Evolutionary conservation across 768 basidiomycete species (phyloP).

Genomic region (Kwoniella sp.): DNA sequence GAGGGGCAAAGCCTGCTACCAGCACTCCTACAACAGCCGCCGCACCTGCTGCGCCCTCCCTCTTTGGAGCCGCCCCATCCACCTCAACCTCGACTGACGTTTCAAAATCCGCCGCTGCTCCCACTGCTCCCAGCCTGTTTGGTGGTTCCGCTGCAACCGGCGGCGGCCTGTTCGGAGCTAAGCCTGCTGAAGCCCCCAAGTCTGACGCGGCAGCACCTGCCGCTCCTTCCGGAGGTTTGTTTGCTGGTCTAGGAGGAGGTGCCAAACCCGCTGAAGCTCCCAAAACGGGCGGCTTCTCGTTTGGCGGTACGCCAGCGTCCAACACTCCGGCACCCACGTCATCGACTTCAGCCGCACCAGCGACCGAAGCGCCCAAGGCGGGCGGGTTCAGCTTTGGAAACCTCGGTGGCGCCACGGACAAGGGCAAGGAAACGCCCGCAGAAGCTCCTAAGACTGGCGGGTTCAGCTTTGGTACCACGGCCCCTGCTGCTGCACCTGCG

Average conservation of each 20-base stretch:
- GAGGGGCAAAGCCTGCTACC: slow-evolving; percentile 8
- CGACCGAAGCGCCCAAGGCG: slow-evolving; percentile 18
- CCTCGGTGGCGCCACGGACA: slow-evolving; percentile 17
- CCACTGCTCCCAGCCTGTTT: slow-evolving; percentile 1
- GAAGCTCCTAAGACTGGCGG: slow-evolving; percentile 22
- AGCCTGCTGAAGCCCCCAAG: slow-evolving; percentile 17
- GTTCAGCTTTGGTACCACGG: slow-evolving; percentile 14
- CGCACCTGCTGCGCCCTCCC: slow-evolving; percentile 10
- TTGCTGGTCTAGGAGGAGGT: slow-evolving; percentile 13
- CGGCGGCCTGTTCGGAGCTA: slow-evolving; percentile 21
- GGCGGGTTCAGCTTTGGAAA: slow-evolving; percentile 23
- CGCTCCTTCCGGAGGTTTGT: slow-evolving; percentile 17
- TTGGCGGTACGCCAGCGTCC: slow-evolving; percentile 9
- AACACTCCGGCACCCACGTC: slow-evolving; percentile 6
- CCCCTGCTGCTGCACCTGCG: slow-evolving; percentile 9
- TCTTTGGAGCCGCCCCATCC: not conserved
- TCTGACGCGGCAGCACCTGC: slow-evolving; percentile 25
- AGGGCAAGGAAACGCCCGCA: slow-evolving; percentile 2
- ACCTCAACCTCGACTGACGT: slow-evolving; percentile 2
- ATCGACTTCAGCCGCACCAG: slow-evolving; percentile 6
- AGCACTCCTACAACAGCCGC: slow-evolving; percentile 22
- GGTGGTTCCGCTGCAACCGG: not conserved
- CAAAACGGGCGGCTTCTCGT: slow-evolving; percentile 14
- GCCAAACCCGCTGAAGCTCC: slow-evolving; percentile 11
- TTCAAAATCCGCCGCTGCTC: slow-evolving; percentile 12